Conservation (phyloP, 805 yeast genomes). For the Lipomyces starkeyi region DNA sequence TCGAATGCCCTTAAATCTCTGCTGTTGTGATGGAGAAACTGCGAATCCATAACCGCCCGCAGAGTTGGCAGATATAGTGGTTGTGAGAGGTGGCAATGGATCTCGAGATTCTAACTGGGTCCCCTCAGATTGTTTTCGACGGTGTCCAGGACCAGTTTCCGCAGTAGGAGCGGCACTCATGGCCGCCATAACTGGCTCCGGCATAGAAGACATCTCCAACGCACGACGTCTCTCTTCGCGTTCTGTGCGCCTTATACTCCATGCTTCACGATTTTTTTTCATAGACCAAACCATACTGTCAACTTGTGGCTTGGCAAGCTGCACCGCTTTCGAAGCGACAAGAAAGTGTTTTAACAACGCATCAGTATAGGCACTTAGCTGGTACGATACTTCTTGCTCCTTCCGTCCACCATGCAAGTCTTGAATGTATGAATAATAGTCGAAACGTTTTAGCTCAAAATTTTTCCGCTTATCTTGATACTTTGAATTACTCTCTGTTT, state of each 20-base stretch:
- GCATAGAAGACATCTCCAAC: constrained; percentile 45
- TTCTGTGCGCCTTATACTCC: constrained; percentile 47
- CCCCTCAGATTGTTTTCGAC: constrained; percentile 3
- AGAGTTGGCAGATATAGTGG: constrained; percentile 14
- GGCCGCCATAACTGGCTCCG: constrained; percentile 24
- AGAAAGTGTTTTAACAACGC: constrained; percentile 43
- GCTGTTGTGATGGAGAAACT: constrained; percentile 8
- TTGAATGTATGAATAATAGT: constrained; percentile 50
- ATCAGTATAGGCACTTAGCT: constrained; percentile 48
- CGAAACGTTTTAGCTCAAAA: constrained; percentile 52
- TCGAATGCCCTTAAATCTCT: background rate
- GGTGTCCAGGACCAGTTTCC: background rate
- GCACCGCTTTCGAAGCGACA: constrained; percentile 41
- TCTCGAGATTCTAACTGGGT: background rate
- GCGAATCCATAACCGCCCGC: constrained; percentile 1
- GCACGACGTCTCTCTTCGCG: constrained; percentile 48
- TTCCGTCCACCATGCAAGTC: constrained; percentile 53
- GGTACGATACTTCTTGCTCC: constrained; percentile 49
- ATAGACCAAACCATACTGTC: constrained; percentile 41
- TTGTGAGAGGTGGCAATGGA: constrained; percentile 10
- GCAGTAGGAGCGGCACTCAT: background rate
- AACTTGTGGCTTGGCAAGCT: constrained; percentile 43
- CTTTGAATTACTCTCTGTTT: constrained; percentile 48
- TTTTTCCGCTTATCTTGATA: constrained; percentile 49
- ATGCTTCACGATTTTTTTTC: constrained; percentile 39